Evolutionary conservation across 2,329 filamentous ascomycete genomes (phyloP).

Genomic region (Lasiodiplodia sp.): DNA sequence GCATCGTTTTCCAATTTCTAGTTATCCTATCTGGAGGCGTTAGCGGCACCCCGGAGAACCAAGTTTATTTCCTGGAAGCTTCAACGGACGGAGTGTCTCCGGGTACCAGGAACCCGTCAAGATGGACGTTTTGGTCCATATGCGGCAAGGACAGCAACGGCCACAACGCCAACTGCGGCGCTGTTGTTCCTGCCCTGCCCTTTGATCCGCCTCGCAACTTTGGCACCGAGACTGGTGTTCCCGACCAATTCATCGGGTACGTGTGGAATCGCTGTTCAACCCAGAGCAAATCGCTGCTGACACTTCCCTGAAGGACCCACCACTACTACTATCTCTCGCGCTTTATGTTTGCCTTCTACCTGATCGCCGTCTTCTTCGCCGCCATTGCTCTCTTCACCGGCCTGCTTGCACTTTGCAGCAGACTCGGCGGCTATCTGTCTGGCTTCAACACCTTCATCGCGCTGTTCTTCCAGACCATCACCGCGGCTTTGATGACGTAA

Average conservation of each 20-base stretch:
- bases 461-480: constrained; percentile 73
- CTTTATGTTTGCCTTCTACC: constrained; percentile 91
- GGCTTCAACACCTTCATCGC: constrained; percentile 65
- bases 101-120: constrained; percentile 62
- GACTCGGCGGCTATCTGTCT: constrained; percentile 73
- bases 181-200: constrained; percentile 66
- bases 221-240: constrained; percentile 60
- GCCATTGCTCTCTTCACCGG: constrained; percentile 71
- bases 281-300: neutral
- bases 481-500: constrained; percentile 78
- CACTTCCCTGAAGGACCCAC: constrained; percentile 46
- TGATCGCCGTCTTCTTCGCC: constrained; percentile 84
- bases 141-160: constrained; percentile 66
- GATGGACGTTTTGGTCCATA: constrained; percentile 92
- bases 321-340: constrained; percentile 85
- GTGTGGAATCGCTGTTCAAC: constrained; percentile 32
- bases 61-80: constrained; percentile 86
- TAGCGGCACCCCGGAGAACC: constrained; percentile 66
- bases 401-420: constrained; percentile 73
- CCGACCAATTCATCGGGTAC: constrained; percentile 61
- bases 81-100: constrained; percentile 78
- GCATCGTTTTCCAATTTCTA: constrained; percentile 70
- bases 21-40: constrained; percentile 68
- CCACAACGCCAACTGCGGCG: constrained; percentile 68
- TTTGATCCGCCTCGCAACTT: constrained; percentile 73